phyloP scores from a whole-genome alignment of 2,329 filamentous ascomycete species.

The Fusarium pseudocircinatum region DNA sequence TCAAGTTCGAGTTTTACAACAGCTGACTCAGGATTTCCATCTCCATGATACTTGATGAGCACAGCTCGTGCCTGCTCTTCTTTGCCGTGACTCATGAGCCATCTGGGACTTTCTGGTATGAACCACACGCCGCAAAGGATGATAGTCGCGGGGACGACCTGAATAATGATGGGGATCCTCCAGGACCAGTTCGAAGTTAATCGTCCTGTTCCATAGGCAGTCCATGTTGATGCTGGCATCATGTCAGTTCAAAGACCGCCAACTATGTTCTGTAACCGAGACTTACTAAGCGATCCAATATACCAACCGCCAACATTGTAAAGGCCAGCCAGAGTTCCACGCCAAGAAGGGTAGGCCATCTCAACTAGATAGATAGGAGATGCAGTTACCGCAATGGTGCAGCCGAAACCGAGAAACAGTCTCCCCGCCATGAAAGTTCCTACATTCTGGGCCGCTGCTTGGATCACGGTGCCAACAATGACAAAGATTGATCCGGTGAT shows the following conservation, averaged over 20 bases:
- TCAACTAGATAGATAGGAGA: background rate
- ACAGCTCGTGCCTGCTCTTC: background rate
- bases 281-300: background rate
- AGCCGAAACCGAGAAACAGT: background rate
- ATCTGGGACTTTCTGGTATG: background rate
- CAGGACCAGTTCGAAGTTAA: background rate
- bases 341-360: constrained; percentile 1
- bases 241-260: rapidly evolving
- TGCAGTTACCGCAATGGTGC: background rate
- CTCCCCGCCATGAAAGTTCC: background rate
- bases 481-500: background rate
- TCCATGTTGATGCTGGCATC: background rate
- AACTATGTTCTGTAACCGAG: rapidly evolving
- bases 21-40: background rate
- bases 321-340: background rate
- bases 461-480: background rate
- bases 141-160: background rate
- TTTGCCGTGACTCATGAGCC: background rate
- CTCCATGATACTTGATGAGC: background rate
- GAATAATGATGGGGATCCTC: background rate
- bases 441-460: background rate
- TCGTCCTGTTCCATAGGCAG: background rate
- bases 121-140: background rate
- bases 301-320: constrained; percentile 3
- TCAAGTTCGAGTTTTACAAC: background rate